phyloP scores from a whole-genome alignment of 2,329 filamentous ascomycete species.

The Blastomyces percursus region DNA sequence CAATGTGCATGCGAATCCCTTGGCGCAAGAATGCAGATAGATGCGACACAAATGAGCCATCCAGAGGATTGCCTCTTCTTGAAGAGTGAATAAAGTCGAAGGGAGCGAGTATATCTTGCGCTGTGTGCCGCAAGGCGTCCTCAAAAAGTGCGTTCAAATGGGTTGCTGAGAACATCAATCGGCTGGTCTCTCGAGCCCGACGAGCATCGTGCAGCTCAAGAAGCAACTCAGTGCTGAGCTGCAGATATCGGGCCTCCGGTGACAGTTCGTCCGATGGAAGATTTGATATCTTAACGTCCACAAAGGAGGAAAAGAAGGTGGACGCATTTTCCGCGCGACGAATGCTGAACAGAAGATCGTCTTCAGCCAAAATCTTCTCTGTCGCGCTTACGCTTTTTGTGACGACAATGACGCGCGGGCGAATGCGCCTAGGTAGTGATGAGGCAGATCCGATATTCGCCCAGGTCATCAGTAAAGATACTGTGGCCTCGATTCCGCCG shows the following conservation, averaged over 20 bases:
- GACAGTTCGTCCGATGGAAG: background rate
- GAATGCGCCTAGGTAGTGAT: conserved; percentile 9
- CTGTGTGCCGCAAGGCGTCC: background rate
- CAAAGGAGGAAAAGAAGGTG: background rate
- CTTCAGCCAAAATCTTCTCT: no score
- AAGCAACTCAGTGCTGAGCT: background rate
- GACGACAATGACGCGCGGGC: conserved; percentile 7
- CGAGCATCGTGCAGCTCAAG: background rate
- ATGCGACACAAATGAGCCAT: background rate
- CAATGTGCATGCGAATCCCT: conserved; percentile 8
- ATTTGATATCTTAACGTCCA: background rate
- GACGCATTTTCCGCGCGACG: background rate
- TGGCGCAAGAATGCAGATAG: background rate
- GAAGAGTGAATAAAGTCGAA: background rate
- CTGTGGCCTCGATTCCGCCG: conserved; percentile 11
- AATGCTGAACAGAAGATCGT: no score
- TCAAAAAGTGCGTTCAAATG: background rate
- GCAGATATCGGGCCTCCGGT: background rate
- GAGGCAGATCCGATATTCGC: conserved; percentile 9
- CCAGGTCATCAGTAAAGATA: conserved; percentile 13
- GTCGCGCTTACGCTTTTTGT: background rate
- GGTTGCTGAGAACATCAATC: background rate
- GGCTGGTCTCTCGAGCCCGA: background rate
- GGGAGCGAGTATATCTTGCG: background rate
- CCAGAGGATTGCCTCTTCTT: background rate